A percentile compares a stretch with the other conserved stretches of the same genome.
phyloP scores from a whole-genome alignment of 2,329 filamentous ascomycete species.

The Paracorniculantispora psalliotae region DNA sequence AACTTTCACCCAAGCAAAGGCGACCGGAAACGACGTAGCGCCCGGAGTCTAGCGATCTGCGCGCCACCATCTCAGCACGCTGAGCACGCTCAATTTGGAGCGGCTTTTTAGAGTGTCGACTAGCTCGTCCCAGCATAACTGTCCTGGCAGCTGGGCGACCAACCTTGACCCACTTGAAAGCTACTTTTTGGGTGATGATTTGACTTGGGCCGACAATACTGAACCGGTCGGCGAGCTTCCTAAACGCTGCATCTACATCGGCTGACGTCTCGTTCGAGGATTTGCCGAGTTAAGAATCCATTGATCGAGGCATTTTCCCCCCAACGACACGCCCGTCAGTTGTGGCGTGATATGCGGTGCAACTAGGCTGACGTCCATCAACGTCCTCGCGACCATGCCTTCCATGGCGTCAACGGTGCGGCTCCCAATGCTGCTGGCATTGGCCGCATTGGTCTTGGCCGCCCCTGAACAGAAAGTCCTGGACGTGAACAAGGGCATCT shows the following conservation, averaged over 20 bases:
- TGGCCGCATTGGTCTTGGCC: background rate
- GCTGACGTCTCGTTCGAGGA: background rate
- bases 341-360: conserved; percentile 7
- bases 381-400: conserved; percentile 3
- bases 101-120: background rate
- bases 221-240: background rate
- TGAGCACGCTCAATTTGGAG: background rate
- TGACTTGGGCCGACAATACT: background rate
- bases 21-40: conserved; percentile 5
- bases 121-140: background rate
- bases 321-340: background rate
- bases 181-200: conserved; percentile 5
- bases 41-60: background rate
- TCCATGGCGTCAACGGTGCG: background rate
- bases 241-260: background rate
- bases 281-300: background rate
- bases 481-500: background rate
- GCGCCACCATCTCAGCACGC: background rate
- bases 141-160: background rate
- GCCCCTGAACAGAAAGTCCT: background rate
- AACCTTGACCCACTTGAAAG: conserved; percentile 8
- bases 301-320: background rate
- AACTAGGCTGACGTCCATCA: conserved; percentile 1
- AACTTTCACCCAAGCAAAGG: background rate
- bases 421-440: conserved; percentile 8